Evolutionary conservation across 176 grass and related monocot species (phyloP).

Genomic region (Dendrocalamus sinicus): DNA sequence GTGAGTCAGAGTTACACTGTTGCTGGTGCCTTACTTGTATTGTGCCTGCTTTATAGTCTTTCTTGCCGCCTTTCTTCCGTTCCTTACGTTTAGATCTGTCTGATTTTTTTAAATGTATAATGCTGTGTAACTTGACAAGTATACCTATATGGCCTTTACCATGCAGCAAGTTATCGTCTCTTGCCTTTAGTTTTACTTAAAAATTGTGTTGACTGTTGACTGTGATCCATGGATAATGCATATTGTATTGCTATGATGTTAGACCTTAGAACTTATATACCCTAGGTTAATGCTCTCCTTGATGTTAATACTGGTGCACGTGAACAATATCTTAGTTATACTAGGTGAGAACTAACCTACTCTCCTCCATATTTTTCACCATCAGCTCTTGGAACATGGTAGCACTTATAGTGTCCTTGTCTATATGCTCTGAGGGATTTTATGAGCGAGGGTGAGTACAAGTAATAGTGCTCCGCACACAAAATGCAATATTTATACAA

Average conservation of each 20-base stretch:
- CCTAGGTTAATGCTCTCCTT: background rate
- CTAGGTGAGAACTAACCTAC: no score
- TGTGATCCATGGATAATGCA: background rate
- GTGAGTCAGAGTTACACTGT: constrained; percentile 31
- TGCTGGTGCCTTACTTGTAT: background rate
- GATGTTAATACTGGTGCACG: background rate
- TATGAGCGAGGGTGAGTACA: no score
- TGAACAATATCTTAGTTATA: no score
- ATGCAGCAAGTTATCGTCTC: background rate
- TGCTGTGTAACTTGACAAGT: background rate
- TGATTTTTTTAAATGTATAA: background rate
- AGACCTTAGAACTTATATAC: background rate
- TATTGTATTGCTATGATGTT: constrained; percentile 1
- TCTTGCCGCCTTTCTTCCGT: background rate
- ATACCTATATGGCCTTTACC: background rate
- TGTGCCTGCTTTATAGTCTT: constrained; percentile 12
- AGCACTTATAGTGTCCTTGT: no score
- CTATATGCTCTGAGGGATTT: no score
- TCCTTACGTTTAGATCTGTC: background rate
- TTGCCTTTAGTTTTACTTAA: background rate
- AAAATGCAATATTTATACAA: no score
- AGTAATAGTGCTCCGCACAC: no score
- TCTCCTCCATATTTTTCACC: no score
- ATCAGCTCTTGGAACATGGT: no score
- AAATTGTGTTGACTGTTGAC: background rate